Evolutionary conservation across 371 early-diverging fungal species (phyloP).

Genomic region (Mortierella sp.): DNA sequence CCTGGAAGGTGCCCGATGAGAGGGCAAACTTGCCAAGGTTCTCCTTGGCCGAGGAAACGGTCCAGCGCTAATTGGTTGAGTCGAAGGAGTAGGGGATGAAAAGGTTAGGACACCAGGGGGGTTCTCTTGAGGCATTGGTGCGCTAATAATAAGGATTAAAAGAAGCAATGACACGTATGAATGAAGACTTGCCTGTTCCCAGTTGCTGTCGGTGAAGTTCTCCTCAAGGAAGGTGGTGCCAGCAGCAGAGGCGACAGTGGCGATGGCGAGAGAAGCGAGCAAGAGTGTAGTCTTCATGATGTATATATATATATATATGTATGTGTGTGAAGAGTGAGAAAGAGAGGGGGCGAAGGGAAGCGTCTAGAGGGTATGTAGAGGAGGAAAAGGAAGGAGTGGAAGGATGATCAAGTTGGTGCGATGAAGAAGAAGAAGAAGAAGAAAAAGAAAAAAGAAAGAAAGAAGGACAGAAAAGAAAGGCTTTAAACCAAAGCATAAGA

Average conservation of each 20-base stretch:
- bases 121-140: not conserved
- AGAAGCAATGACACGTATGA: not conserved
- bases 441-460: not conserved
- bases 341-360: constrained; percentile 7
- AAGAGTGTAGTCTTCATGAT: constrained; percentile 72
- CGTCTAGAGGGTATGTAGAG: not conserved
- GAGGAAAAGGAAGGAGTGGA: constrained; percentile 14
- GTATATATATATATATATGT: constrained; percentile 14
- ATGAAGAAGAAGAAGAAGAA: constrained; percentile 7
- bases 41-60: constrained; percentile 73
- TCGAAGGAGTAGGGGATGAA: not conserved
- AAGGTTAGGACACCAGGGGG: not conserved
- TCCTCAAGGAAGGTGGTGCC: constrained; percentile 91
- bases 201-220: constrained; percentile 81
- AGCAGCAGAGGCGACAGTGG: constrained; percentile 75
- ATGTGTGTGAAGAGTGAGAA: not conserved
- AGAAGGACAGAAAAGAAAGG: not conserved
- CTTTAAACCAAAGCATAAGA: not conserved
- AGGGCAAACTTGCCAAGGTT: constrained; percentile 86
- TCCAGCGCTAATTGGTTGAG: constrained; percentile 75
- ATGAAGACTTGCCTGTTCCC: constrained; percentile 60
- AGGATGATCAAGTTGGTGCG: constrained; percentile 19
- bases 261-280: constrained; percentile 73
- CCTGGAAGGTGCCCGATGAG: constrained; percentile 83
- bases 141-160: not conserved